Evolutionary conservation across 2,329 filamentous ascomycete genomes (phyloP).

Genomic region (Ophidiomyces ophidiicola): DNA sequence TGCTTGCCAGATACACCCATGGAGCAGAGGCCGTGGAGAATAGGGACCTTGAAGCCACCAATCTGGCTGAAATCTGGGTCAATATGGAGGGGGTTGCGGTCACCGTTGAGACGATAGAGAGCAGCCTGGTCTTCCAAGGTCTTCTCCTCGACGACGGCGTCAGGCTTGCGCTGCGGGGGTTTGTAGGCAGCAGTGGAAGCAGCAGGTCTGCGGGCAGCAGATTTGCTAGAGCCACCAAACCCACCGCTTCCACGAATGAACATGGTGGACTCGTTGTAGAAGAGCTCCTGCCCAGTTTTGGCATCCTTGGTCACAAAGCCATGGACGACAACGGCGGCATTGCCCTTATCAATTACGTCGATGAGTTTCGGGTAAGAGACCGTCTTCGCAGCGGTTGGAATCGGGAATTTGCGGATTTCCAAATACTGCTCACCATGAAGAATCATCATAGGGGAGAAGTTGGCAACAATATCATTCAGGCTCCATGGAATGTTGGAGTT

Average conservation of each 20-base stretch:
- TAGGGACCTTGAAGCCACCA: constrained; percentile 86
- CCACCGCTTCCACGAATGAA: constrained; percentile 87
- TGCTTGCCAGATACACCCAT: constrained; percentile 89
- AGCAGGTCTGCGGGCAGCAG: constrained; percentile 56
- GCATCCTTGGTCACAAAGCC: constrained; percentile 75
- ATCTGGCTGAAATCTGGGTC: constrained; percentile 90
- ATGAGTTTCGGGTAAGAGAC: constrained; percentile 67
- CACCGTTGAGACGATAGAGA: constrained; percentile 82
- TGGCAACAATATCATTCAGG: constrained; percentile 73
- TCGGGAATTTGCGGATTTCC: constrained; percentile 81
- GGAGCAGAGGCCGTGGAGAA: constrained; percentile 92
- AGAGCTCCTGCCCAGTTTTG: constrained; percentile 74
- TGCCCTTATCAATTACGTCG: constrained; percentile 93
- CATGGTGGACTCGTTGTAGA: constrained; percentile 92
- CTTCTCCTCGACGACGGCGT: constrained; percentile 70
- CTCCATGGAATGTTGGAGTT: constrained; percentile 68
- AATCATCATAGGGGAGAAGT: constrained; percentile 97
- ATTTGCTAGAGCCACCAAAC: constrained; percentile 71
- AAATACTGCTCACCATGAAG: constrained; percentile 98
- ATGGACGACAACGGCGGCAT: constrained; percentile 68
- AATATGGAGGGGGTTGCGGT: constrained; percentile 93
- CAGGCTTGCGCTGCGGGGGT: constrained; percentile 63
- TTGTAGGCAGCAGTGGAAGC: constrained; percentile 67
- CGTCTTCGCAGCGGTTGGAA: constrained; percentile 71
- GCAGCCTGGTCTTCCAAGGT: constrained; percentile 87